Conservation (phyloP, 176 grass and related monocot genomes). For the Lolium perenne region DNA sequence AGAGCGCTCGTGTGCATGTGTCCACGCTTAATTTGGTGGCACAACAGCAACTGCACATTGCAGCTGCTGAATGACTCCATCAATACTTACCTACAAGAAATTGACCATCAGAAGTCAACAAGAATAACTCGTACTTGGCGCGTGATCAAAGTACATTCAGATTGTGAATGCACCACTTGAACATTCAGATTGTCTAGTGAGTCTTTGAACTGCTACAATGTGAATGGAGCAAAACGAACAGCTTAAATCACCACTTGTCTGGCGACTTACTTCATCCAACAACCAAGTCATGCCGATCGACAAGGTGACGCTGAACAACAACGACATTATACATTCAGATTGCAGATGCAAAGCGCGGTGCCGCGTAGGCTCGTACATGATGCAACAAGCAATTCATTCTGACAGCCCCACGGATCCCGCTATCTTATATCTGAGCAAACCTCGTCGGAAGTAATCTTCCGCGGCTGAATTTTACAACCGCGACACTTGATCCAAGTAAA, state of each 20-base stretch:
- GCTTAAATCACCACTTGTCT: too few relatives aligned
- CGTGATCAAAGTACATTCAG: too few relatives aligned
- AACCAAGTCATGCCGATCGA: not conserved
- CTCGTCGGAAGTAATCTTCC: not conserved
- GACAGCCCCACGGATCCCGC: conserved; percentile 1
- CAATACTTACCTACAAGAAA: not conserved
- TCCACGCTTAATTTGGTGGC: conserved; percentile 29
- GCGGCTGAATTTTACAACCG: conserved; percentile 19
- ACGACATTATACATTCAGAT: conserved; percentile 10
- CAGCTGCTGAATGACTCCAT: conserved; percentile 28
- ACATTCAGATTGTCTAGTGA: too few relatives aligned
- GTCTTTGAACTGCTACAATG: not conserved
- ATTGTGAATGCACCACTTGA: too few relatives aligned
- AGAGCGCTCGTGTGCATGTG: conserved; percentile 17
- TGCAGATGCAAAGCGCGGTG: not conserved
- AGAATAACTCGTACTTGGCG: not conserved
- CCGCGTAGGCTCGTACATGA: not conserved
- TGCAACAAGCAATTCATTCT: conserved; percentile 23
- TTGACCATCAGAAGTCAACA: conserved; percentile 4
- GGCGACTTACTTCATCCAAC: too few relatives aligned
- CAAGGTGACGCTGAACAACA: conserved; percentile 12
- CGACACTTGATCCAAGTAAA: conserved; percentile 11
- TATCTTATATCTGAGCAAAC: not conserved
- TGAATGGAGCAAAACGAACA: not conserved
- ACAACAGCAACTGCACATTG: conserved; percentile 41